phyloP scores from a whole-genome alignment of 306 rosid genomes.

The Arachis hypogaea region DNA sequence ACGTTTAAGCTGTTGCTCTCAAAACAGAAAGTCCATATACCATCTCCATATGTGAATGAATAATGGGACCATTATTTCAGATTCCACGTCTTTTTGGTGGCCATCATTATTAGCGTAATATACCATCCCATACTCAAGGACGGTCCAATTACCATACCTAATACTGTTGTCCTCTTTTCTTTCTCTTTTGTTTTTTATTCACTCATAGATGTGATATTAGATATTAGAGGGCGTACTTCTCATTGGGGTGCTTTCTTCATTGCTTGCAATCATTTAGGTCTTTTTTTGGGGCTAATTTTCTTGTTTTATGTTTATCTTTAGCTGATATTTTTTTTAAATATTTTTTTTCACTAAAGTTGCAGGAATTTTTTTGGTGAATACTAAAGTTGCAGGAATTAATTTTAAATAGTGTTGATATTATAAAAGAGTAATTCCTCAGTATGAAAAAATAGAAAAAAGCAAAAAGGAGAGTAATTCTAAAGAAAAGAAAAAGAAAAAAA shows the following conservation, averaged over 20 bases:
- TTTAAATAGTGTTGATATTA: too few relatives aligned
- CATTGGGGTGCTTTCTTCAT: neutral
- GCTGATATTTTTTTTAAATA: too few relatives aligned
- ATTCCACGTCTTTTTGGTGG: neutral
- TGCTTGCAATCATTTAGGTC: conserved; percentile 17
- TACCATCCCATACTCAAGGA: too few relatives aligned
- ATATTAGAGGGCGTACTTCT: conserved; percentile 25
- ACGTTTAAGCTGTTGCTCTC: neutral
- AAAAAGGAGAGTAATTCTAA: too few relatives aligned
- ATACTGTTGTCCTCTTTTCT: neutral
- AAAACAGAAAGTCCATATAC: neutral
- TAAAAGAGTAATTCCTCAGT: too few relatives aligned
- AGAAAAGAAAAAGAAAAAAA: too few relatives aligned
- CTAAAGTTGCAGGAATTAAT: too few relatives aligned
- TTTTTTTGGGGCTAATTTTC: too few relatives aligned
- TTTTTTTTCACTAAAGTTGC: too few relatives aligned
- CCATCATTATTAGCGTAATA: neutral
- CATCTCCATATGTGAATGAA: neutral
- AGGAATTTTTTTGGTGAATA: too few relatives aligned
- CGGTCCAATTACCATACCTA: neutral
- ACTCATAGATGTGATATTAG: conserved; percentile 9
- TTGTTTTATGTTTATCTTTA: too few relatives aligned
- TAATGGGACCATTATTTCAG: neutral
- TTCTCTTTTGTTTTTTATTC: conserved; percentile 11
- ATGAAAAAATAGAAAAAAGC: too few relatives aligned